These are phyloP conservation scores for Vitis labrusca DNA, from an alignment of 164 flowering plant species.

Conservation along the genomic window DNA sequence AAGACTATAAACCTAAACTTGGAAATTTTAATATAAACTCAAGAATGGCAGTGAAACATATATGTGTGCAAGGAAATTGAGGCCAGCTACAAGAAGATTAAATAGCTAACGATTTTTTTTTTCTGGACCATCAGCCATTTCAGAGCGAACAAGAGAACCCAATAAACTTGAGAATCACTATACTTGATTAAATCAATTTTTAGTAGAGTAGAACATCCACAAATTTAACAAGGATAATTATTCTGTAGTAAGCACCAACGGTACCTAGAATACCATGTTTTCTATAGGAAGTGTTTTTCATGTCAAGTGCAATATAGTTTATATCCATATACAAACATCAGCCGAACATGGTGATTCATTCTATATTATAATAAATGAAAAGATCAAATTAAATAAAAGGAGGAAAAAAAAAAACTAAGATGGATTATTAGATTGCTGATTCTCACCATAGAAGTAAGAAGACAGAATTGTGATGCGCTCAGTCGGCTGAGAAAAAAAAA, in stretches of 20 bases:
- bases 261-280: neutral
- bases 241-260: neutral
- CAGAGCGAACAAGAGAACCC: neutral
- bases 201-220: neutral
- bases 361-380: too few relatives aligned
- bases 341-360: neutral
- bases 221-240: neutral
- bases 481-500: conserved; percentile 57
- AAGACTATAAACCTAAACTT: too few relatives aligned
- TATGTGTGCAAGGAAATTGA: neutral
- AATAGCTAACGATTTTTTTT: neutral
- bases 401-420: too few relatives aligned
- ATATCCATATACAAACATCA: neutral
- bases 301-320: neutral
- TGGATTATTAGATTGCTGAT: neutral
- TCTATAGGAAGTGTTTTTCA: neutral
- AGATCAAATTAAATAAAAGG: too few relatives aligned
- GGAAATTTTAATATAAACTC: too few relatives aligned
- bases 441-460: conserved; percentile 88
- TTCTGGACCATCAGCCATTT: too few relatives aligned
- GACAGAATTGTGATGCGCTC: conserved; percentile 88
- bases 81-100: neutral
- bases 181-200: neutral
- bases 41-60: neutral
- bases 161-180: neutral